Percentiles rank a stretch among this genome's conserved stretches.
Conservation (phyloP, 306 rosid genomes). For the Castanea sativa region DNA sequence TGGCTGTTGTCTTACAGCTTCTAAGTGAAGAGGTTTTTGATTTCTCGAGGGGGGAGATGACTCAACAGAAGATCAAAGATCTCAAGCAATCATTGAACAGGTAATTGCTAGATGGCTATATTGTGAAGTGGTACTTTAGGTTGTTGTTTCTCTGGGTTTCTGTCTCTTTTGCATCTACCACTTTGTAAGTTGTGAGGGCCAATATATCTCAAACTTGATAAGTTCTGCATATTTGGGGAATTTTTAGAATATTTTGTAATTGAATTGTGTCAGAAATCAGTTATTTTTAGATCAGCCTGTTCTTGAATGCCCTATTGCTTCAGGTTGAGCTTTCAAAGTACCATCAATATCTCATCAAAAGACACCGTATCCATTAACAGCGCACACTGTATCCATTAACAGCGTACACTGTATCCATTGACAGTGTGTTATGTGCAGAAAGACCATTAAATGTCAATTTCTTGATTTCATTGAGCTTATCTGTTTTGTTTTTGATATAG, state of each 20-base stretch:
- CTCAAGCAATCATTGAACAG: slow-evolving; percentile 75
- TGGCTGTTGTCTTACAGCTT: slow-evolving; percentile 40
- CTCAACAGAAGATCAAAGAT: slow-evolving; percentile 60
- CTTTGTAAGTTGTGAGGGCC: background rate
- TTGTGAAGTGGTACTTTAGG: background rate
- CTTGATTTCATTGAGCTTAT: background rate
- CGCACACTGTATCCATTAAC: background rate
- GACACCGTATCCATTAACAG: background rate
- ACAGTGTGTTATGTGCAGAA: background rate
- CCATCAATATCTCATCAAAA: background rate
- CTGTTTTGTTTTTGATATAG: background rate
- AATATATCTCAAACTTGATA: background rate
- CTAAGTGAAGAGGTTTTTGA: slow-evolving; percentile 70
- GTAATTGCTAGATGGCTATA: slow-evolving; percentile 35
- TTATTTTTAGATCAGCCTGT: background rate
- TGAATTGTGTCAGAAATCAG: background rate
- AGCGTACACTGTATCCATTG: too few relatives aligned
- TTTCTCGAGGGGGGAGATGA: slow-evolving; percentile 74
- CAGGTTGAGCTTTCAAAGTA: background rate
- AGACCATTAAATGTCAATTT: background rate
- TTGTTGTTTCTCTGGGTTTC: background rate
- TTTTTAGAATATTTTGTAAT: background rate
- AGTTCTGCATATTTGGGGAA: background rate
- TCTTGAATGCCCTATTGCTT: background rate
- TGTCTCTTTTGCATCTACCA: background rate